Base-by-base conservation (phyloP, 2,329 filamentous ascomycete species). In the Cladosporium cucumerinum region DNA sequence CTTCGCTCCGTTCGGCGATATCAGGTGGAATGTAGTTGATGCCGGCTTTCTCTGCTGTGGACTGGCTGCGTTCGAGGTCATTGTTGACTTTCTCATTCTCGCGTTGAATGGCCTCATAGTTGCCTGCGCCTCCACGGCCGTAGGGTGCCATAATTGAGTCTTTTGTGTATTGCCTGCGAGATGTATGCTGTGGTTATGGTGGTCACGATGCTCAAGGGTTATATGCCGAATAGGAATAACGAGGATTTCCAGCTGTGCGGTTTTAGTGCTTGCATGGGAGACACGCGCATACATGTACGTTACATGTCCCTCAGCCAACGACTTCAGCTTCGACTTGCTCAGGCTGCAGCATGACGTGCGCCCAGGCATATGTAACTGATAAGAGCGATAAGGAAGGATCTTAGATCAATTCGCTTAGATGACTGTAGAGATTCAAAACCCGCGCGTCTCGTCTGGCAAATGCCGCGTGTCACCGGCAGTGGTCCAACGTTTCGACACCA, bases 41-140 rank as follows among this genome's bases (percentile, higher is more conserved):
- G 66, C 54, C 66, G 51, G 23, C 67, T 52, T 11, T 68, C 36
- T 65, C 64, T 23, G 69, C 51, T 48, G 70, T 66, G 12, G 67
- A 58, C 57, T 72, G 74, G 61, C 78, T 75, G 32, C 78, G 76
- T 72, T 81, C 78, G 57, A 80, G 61, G 67, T 81, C 79, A 26
- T 67, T 74, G 43, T 75, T 68, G 11, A 76, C 69, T 58, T 75
- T 75, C 36, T 68, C 69, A 30, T 69, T 70, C 36, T 71, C 66
- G 52, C 71, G 66, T 59, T 70, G 65, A 11, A 69, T 65, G 1
- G 69, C 69, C 55, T 72, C 72, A 57, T 80, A 79, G 66, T 82
- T 82, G 25, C 80, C 80, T 21, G 79, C 79, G 48, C 80, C 80
- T 57, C 80, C 80, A 54, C 80, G 77, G 58, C 80, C 80, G 54